Percentiles rank a stretch among this genome's conserved stretches.
phyloP scores from a whole-genome alignment of 257 asterid genomes.

The Solanum pinnatisectum region DNA sequence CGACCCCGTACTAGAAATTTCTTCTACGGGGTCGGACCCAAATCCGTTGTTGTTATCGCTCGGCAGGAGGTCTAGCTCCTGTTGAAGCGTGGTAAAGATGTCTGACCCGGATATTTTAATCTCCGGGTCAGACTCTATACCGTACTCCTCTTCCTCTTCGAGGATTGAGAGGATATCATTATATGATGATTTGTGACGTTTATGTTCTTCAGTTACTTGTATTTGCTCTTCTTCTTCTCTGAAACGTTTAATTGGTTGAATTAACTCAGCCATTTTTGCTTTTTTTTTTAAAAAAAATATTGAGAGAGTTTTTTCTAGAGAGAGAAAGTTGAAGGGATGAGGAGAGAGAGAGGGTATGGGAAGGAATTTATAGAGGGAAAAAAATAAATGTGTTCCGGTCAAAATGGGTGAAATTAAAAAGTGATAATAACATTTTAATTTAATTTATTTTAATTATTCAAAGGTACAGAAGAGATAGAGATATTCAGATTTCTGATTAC shows the following conservation, averaged over 20 bases:
- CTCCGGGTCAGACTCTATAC: conserved; percentile 27
- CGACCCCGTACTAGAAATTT: neutral
- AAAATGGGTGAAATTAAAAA: conserved; percentile 21
- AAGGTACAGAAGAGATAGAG: neutral
- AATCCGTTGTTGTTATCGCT: conserved; percentile 4
- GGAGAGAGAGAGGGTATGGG: conserved; percentile 53
- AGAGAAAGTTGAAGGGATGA: conserved; percentile 22
- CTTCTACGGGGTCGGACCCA: conserved; percentile 5
- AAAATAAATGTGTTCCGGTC: conserved; percentile 28
- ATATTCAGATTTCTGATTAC: neutral
- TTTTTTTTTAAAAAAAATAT: too few relatives aligned
- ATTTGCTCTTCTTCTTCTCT: conserved; percentile 43
- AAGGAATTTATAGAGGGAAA: conserved; percentile 42
- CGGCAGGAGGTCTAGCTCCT: conserved; percentile 48
- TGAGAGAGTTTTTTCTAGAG: neutral
- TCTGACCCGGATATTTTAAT: conserved; percentile 23
- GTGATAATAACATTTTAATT: conserved; percentile 7
- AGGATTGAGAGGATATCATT: conserved; percentile 49
- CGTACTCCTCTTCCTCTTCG: conserved; percentile 48
- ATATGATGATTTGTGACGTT: conserved; percentile 48
- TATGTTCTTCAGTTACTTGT: neutral
- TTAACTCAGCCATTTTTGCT: conserved; percentile 47
- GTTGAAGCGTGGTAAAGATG: conserved; percentile 55
- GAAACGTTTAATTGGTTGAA: conserved; percentile 46
- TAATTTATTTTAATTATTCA: neutral